Conservation (phyloP, 2,329 filamentous ascomycete species). For the Diaporthe nobilis region DNA sequence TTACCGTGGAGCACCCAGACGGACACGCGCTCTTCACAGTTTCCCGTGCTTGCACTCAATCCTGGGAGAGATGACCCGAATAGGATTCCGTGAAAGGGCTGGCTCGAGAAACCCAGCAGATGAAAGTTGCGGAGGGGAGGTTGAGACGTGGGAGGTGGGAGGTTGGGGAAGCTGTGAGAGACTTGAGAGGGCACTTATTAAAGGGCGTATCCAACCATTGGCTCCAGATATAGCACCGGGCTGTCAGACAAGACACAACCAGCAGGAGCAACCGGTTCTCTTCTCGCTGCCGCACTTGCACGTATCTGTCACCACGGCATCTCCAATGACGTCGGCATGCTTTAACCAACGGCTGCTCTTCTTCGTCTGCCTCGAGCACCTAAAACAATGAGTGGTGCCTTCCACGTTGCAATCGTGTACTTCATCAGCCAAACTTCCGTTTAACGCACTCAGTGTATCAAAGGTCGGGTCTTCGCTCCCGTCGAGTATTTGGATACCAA, state of each 20-base stretch:
- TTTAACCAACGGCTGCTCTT: background rate
- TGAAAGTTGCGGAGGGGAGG: background rate
- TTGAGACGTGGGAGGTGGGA: constrained; percentile 1
- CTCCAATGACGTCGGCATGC: constrained; percentile 29
- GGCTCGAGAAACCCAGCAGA: constrained; percentile 4
- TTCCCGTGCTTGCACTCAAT: background rate
- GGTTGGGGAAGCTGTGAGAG: constrained; percentile 9
- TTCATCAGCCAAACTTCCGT: background rate
- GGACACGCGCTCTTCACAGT: background rate
- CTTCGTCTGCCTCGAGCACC: background rate
- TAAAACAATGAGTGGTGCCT: background rate
- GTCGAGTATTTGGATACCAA: background rate
- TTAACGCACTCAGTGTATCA: background rate
- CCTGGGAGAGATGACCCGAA: background rate
- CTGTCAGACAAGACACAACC: constrained; percentile 14
- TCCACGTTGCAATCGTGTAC: background rate
- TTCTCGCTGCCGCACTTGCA: background rate
- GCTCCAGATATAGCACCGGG: constrained; percentile 9
- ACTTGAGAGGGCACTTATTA: constrained; percentile 3
- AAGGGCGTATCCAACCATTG: constrained; percentile 5
- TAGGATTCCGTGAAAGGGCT: background rate
- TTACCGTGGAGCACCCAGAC: background rate
- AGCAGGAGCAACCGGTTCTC: constrained; percentile 6
- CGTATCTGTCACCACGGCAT: constrained; percentile 10
- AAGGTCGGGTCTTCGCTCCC: background rate